phyloP scores from a whole-genome alignment of 2,329 filamentous ascomycete species.

The Botrytis fragariae region DNA sequence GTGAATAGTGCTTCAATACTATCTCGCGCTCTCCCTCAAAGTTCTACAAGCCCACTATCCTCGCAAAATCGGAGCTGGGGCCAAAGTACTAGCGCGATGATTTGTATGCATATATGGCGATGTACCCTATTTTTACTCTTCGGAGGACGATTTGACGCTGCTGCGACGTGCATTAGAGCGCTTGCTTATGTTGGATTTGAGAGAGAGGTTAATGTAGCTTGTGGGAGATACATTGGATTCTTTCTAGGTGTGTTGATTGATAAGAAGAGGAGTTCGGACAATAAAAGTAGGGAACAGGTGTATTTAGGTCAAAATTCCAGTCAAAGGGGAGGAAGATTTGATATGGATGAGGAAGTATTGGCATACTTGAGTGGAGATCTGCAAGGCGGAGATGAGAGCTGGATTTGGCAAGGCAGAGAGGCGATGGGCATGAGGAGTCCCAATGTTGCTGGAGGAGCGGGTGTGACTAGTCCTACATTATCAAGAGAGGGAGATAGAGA shows the following conservation, averaged over 20 bases:
- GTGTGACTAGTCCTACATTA: slow-evolving; percentile 27
- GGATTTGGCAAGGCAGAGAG: slow-evolving; percentile 75
- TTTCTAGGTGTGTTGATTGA: slow-evolving; percentile 69
- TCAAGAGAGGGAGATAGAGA: slow-evolving; percentile 29
- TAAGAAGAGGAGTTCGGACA: slow-evolving; percentile 43
- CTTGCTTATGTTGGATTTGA: slow-evolving; percentile 68
- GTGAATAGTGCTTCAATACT: slow-evolving; percentile 78
- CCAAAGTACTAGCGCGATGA: slow-evolving; percentile 59
- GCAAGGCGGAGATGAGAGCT: slow-evolving; percentile 75
- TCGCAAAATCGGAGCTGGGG: slow-evolving; percentile 29
- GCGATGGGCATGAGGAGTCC: slow-evolving; percentile 39
- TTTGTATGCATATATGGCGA: slow-evolving; percentile 84
- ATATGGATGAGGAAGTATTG: slow-evolving; percentile 77
- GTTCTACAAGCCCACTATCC: slow-evolving; percentile 33
- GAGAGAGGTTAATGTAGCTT: slow-evolving; percentile 71
- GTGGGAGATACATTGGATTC: slow-evolving; percentile 78
- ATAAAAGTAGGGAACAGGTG: slow-evolving; percentile 27
- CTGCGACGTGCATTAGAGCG: slow-evolving; percentile 69
- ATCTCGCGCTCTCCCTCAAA: slow-evolving; percentile 55
- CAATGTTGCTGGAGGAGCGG: slow-evolving; percentile 17
- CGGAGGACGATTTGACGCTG: slow-evolving; percentile 68
- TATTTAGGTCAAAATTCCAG: neutral
- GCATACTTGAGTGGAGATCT: slow-evolving; percentile 84
- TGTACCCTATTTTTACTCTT: slow-evolving; percentile 79
- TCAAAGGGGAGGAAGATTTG: slow-evolving; percentile 21